These are phyloP conservation scores for Venturia aucupariae DNA, from an alignment of 2,329 filamentous ascomycete species.

Conservation along the genomic window DNA sequence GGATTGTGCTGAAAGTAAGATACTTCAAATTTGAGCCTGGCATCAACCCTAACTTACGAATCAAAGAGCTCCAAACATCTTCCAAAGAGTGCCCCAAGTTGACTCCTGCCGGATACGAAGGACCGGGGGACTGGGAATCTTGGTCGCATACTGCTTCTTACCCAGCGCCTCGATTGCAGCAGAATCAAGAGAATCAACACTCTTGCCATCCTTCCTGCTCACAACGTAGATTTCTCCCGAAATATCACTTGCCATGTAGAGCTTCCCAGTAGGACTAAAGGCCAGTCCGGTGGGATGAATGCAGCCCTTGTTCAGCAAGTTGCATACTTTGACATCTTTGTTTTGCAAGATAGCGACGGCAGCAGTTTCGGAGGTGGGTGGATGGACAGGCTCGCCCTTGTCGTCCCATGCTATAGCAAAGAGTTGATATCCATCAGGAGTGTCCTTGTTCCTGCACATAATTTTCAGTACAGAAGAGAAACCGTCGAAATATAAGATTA, in stretches of 20 bases:
- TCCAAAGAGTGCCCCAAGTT: neutral
- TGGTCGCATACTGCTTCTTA: neutral
- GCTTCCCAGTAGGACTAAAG: constrained; percentile 40
- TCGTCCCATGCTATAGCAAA: constrained; percentile 27
- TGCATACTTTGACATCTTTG: neutral
- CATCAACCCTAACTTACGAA: neutral
- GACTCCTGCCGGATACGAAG: neutral
- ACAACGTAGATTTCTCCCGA: constrained; percentile 58
- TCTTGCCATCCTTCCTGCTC: constrained; percentile 23
- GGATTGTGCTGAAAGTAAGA: too few species aligned
- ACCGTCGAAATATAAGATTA: too few species aligned
- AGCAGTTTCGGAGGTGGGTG: neutral
- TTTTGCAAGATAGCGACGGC: neutral
- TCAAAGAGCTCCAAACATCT: constrained; percentile 4
- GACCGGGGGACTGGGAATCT: neutral
- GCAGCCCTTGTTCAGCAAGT: constrained; percentile 34
- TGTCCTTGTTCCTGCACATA: constrained; percentile 20
- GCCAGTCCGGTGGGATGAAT: constrained; percentile 55
- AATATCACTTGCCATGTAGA: constrained; percentile 54
- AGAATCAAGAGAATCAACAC: neutral
- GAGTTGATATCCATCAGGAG: constrained; percentile 43
- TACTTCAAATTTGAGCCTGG: too few species aligned
- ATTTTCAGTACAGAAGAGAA: neutral
- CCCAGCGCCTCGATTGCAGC: neutral
- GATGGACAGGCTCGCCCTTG: neutral